These are phyloP conservation scores for Zygosaccharomyces pseudobailii DNA, from an alignment of 1,139 yeast species.

Conservation along the genomic window DNA sequence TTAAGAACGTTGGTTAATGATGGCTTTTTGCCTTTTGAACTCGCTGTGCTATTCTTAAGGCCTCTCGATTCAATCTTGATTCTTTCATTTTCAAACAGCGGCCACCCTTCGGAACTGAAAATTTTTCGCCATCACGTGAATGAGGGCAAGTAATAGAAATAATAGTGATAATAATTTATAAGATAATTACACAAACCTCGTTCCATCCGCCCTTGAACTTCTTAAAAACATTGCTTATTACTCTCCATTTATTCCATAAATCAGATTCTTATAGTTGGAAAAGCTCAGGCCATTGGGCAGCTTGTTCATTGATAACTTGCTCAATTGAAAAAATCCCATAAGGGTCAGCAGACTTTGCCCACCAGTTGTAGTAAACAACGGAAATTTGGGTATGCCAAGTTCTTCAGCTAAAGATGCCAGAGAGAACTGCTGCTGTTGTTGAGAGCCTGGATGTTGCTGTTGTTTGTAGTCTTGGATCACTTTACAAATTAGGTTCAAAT, in stretches of 20 bases:
- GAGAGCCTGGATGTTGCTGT: slow-evolving; percentile 18
- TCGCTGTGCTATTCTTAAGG: neutral
- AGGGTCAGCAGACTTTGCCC: slow-evolving; percentile 50
- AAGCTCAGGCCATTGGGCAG: slow-evolving; percentile 37
- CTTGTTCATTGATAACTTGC: slow-evolving; percentile 37
- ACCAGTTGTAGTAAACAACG: slow-evolving; percentile 46
- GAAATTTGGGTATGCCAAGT: slow-evolving; percentile 47
- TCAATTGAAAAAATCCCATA: slow-evolving; percentile 53
- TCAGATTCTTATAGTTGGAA: slow-evolving; percentile 43
- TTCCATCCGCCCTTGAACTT: neutral
- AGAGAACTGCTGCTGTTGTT: slow-evolving; percentile 26
- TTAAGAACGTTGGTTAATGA: neutral
- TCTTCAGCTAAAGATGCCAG: slow-evolving; percentile 48
- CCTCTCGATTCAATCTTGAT: neutral
- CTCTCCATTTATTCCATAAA: slow-evolving; percentile 45
- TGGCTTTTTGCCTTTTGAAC: neutral
- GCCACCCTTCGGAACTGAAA: slow-evolving; percentile 10
- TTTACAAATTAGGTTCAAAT: slow-evolving; percentile 73
- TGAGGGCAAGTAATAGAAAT: neutral
- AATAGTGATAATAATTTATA: neutral
- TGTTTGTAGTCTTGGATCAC: slow-evolving; percentile 37
- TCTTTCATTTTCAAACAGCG: slow-evolving; percentile 1
- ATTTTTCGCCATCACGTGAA: slow-evolving; percentile 8
- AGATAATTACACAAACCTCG: neutral
- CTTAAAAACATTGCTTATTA: slow-evolving; percentile 2